Percentiles rank a stretch among this genome's conserved stretches.
Evolutionary conservation across 192 early-diverging fungal genomes (phyloP).

Genomic region (Gamsiella multidivaricata): DNA sequence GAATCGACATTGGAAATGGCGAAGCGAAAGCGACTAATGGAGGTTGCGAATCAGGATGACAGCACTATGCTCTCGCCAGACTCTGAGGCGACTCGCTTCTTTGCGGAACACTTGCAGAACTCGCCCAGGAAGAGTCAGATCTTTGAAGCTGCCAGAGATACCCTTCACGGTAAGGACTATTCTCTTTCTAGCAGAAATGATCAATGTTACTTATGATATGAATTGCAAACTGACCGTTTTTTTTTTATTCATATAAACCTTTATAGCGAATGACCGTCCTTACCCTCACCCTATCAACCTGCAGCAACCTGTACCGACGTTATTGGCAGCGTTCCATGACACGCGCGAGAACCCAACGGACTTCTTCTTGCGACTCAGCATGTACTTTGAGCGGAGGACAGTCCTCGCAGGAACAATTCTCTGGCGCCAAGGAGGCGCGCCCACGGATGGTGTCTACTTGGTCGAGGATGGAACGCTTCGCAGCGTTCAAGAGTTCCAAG

Average conservation of each 20-base stretch:
- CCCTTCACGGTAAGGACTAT: slow-evolving; percentile 33
- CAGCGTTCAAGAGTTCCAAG: slow-evolving; percentile 52
- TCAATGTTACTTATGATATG: not conserved
- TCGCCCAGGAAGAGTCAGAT: slow-evolving; percentile 49
- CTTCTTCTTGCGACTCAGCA: slow-evolving; percentile 67
- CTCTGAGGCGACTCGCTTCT: slow-evolving; percentile 41
- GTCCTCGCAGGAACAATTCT: slow-evolving; percentile 67
- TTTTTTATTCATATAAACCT: not conserved
- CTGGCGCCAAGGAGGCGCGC: slow-evolving; percentile 71
- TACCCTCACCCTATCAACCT: slow-evolving; percentile 51
- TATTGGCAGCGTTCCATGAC: slow-evolving; percentile 75
- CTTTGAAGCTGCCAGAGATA: slow-evolving; percentile 42
- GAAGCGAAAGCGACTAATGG: slow-evolving; percentile 38
- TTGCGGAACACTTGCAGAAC: slow-evolving; percentile 40
- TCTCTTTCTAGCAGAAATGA: too few species aligned
- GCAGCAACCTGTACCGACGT: slow-evolving; percentile 63
- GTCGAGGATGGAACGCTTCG: slow-evolving; percentile 76
- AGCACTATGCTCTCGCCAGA: slow-evolving; percentile 30
- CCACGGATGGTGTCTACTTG: slow-evolving; percentile 74
- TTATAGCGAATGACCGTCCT: slow-evolving; percentile 22
- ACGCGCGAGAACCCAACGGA: slow-evolving; percentile 62
- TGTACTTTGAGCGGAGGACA: slow-evolving; percentile 73
- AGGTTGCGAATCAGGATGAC: slow-evolving; percentile 35
- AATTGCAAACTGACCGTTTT: not conserved
- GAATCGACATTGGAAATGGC: slow-evolving; percentile 45